Percentiles rank a stretch among this genome's conserved stretches.
These are phyloP conservation scores for Calocera cornea DNA, from an alignment of 768 basidiomycete species.

Conservation along the genomic window DNA sequence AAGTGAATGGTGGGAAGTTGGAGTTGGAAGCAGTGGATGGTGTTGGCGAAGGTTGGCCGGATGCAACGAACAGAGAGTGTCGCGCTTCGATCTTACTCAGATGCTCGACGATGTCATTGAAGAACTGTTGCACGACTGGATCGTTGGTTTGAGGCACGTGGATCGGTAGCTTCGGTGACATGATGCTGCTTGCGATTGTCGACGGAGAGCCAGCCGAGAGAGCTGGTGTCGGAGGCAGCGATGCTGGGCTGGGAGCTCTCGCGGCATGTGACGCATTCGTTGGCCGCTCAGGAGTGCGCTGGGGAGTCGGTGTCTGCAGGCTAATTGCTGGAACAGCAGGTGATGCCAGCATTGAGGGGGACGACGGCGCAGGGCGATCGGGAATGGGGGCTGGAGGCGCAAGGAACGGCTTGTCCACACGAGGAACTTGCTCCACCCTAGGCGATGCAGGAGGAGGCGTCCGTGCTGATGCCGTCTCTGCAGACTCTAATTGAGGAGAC, in stretches of 20 bases:
- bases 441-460: background rate
- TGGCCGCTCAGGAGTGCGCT: slow-evolving; percentile 6
- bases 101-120: slow-evolving; percentile 71
- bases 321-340: slow-evolving; percentile 16
- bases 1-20: slow-evolving; percentile 10
- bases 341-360: background rate
- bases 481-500: slow-evolving; percentile 6
- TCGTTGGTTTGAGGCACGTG: slow-evolving; percentile 60
- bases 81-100: slow-evolving; percentile 58
- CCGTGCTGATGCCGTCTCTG: background rate
- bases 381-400: slow-evolving; percentile 1
- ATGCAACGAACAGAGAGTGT: slow-evolving; percentile 23
- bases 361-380: background rate
- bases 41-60: slow-evolving; percentile 11
- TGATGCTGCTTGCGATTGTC: slow-evolving; percentile 10
- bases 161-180: slow-evolving; percentile 31
- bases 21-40: slow-evolving; percentile 12
- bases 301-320: slow-evolving; percentile 19
- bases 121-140: slow-evolving; percentile 67
- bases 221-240: background rate
- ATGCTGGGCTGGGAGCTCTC: background rate
- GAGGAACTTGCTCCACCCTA: background rate
- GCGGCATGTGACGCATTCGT: background rate
- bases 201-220: slow-evolving; percentile 1
- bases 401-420: background rate